Conservation (phyloP, 139 green algal species). For the Desmodesmus armatus region DNA sequence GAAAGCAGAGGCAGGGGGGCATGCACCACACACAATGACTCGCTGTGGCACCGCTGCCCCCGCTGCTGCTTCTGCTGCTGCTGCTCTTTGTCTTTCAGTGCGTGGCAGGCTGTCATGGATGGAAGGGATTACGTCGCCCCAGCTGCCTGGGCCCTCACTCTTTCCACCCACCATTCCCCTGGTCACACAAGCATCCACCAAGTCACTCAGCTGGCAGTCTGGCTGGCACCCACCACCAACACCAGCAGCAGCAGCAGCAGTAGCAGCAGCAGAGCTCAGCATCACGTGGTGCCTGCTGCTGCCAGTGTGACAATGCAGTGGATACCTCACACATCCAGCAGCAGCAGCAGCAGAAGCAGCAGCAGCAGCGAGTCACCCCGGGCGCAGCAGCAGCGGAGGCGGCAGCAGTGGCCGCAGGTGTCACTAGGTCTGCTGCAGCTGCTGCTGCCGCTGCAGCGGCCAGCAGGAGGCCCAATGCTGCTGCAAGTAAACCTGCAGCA, state of each 20-base stretch:
- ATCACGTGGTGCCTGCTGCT: neutral
- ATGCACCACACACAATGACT: no score
- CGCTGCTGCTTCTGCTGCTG: neutral
- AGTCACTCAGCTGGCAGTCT: constrained; percentile 11
- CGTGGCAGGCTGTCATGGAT: constrained; percentile 35
- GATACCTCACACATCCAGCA: neutral
- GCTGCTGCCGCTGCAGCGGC: neutral
- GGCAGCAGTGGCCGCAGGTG: neutral
- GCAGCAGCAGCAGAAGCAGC: constrained; percentile 22
- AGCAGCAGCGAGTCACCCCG: neutral
- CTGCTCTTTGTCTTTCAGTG: constrained; percentile 3
- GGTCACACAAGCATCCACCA: neutral
- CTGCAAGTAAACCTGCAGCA: constrained; percentile 1
- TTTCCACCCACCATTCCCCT: no score
- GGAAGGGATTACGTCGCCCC: constrained; percentile 9
- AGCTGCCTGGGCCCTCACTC: neutral
- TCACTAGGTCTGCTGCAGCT: neutral
- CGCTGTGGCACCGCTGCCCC: neutral
- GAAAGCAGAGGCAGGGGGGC: no score
- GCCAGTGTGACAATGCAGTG: constrained; percentile 29
- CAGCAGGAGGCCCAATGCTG: constrained; percentile 1
- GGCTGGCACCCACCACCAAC: constrained; percentile 26
- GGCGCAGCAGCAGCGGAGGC: neutral
- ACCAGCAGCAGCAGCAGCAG: constrained; percentile 2
- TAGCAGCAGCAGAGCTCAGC: neutral